Percentiles rank a stretch among this genome's conserved stretches.
phyloP scores from a whole-genome alignment of 805 yeast species.

The Hanseniaspora clermontiae region DNA sequence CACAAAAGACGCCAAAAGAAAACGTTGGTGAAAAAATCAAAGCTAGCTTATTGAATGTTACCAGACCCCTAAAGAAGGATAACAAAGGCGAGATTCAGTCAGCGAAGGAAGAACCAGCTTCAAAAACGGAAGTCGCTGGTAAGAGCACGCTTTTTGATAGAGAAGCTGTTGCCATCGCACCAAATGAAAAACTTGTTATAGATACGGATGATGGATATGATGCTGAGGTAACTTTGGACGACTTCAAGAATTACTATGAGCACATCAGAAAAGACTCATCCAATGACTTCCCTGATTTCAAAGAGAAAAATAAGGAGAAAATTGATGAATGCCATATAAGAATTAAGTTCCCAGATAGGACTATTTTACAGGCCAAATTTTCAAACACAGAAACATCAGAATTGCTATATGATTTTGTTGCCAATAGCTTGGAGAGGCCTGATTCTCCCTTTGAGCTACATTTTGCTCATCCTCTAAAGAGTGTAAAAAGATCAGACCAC shows the following conservation, averaged over 20 bases:
- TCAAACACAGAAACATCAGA: slow-evolving; percentile 31
- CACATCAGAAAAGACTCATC: slow-evolving; percentile 24
- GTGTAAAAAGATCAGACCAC: slow-evolving; percentile 24
- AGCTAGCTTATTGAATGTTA: not conserved
- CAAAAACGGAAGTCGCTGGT: not conserved
- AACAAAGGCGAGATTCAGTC: not conserved
- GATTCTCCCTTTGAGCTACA: slow-evolving; percentile 29
- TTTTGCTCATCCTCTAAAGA: slow-evolving; percentile 38
- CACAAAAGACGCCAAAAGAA: not conserved
- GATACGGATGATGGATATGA: slow-evolving; percentile 27
- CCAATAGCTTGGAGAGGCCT: slow-evolving; percentile 24
- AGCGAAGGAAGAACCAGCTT: not conserved
- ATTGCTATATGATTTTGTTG: slow-evolving; percentile 24
- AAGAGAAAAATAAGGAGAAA: slow-evolving; percentile 16
- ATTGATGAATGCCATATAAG: slow-evolving; percentile 33
- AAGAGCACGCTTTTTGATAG: not conserved
- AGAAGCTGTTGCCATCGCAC: not conserved
- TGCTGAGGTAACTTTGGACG: slow-evolving; percentile 38
- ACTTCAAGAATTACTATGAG: slow-evolving; percentile 42
- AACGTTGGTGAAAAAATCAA: not conserved
- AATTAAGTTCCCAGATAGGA: slow-evolving; percentile 46
- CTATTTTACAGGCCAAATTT: slow-evolving; percentile 40
- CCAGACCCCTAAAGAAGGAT: not conserved
- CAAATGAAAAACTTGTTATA: not conserved
- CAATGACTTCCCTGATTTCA: slow-evolving; percentile 11